A percentile compares a stretch with the other conserved stretches of the same genome.
Evolutionary conservation across 2,329 filamentous ascomycete genomes (phyloP).

Genomic region (Sporothrix brunneoviolacea): DNA sequence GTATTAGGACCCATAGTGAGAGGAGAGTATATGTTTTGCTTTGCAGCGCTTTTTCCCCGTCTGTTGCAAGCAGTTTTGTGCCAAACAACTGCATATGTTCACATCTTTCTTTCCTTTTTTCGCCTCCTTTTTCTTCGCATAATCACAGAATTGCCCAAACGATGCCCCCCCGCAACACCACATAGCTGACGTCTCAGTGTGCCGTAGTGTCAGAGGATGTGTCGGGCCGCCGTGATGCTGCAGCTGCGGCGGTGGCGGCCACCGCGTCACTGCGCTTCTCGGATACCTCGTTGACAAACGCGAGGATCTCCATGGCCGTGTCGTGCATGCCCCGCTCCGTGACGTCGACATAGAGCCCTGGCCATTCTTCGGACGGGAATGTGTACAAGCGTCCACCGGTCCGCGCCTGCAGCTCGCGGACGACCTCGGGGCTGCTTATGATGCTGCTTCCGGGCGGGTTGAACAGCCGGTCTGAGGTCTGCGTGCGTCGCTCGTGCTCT

Average conservation of each 20-base stretch:
- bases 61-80: too few species aligned
- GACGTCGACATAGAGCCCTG: slow-evolving; percentile 21
- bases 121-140: too few species aligned
- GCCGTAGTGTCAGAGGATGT: neutral
- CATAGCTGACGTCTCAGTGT: neutral
- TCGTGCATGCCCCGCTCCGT: slow-evolving; percentile 20
- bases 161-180: neutral
- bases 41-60: too few species aligned
- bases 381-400: slow-evolving; percentile 11
- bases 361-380: slow-evolving; percentile 14
- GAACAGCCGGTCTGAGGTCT: slow-evolving; percentile 16
- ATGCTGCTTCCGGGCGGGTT: slow-evolving; percentile 12
- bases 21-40: too few species aligned
- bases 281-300: slow-evolving; percentile 19
- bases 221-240: neutral
- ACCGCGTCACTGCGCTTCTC: slow-evolving; percentile 17
- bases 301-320: slow-evolving; percentile 24
- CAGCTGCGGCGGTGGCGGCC: slow-evolving; percentile 16
- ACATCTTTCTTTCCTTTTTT: too few species aligned
- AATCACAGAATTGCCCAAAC: too few species aligned
- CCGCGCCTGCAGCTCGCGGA: slow-evolving; percentile 11
- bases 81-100: too few species aligned
- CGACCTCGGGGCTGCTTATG: neutral
- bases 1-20: too few species aligned
- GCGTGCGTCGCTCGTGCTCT: slow-evolving; percentile 22